Evolutionary conservation across 768 basidiomycete species (phyloP).

Genomic region (Suillus lakei): DNA sequence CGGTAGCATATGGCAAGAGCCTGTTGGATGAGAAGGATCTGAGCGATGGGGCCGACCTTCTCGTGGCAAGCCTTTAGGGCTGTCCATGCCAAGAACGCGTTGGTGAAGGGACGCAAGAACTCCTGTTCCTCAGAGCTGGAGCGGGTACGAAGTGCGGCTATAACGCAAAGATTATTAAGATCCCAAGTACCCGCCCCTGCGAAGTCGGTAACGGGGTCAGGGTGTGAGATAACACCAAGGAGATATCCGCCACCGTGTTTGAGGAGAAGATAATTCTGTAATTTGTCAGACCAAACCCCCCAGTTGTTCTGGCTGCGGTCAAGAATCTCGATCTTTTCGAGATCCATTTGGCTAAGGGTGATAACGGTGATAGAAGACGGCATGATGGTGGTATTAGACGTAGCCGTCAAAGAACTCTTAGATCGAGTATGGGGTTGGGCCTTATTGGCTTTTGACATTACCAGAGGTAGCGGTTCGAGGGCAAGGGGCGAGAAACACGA

Average conservation of each 20-base stretch:
- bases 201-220: neutral
- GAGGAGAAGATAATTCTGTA: conserved; percentile 2
- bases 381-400: too few species aligned
- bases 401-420: too few species aligned
- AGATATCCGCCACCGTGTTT: conserved; percentile 9
- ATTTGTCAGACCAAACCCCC: neutral
- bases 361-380: too few species aligned
- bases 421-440: too few species aligned
- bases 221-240: neutral
- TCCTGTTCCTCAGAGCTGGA: neutral
- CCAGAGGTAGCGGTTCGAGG: too few species aligned
- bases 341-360: too few species aligned
- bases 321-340: neutral
- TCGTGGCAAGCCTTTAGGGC: conserved; percentile 19
- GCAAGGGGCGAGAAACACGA: too few species aligned
- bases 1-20: conserved; percentile 15
- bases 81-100: conserved; percentile 12
- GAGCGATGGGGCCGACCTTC: conserved; percentile 21
- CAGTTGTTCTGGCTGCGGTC: conserved; percentile 8
- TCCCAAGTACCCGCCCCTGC: conserved; percentile 7
- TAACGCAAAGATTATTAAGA: conserved; percentile 11
- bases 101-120: neutral
- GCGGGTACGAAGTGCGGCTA: neutral
- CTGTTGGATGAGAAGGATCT: conserved; percentile 24
- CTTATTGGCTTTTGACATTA: too few species aligned